Base-by-base conservation (phyloP, 441 rosid genomes). In the Macaranga tanarius region DNA sequence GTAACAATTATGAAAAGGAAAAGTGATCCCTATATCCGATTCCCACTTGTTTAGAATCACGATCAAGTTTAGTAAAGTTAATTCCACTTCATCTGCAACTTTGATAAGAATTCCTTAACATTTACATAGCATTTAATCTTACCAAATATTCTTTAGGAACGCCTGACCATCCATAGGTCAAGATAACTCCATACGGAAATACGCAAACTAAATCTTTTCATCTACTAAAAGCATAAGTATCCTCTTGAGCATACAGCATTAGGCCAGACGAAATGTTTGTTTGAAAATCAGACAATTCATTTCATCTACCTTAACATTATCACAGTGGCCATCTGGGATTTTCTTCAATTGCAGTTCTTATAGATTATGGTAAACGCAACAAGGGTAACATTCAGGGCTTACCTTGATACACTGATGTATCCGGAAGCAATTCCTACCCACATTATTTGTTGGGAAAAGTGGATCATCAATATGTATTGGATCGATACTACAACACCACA, bases 401-500 rank as follows among this genome's bases (percentile, higher is more conserved):
- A 89, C 99, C 96, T 95, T 95, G 74, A 92, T 95, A 78, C 99
- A 95, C 76, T 95, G 99, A 87, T 95, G 99, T 87, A 95, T 90
- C 19, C 99, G 90, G 68, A 95, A 95, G 84, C 99, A 95, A 82
- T 95, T 95, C 85, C 99, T 89, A 82, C 99, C 99, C 58, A 95
- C 93, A 77, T 95, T 93, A 81, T 95, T 95, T 76, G 88, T 83
- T 76, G 97, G 98, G 76, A 90, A 95, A 83, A 92, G 94, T 59
- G 98, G 99, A 79, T 95, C 98, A 62, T 95, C 99, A 22, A 93
- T 87, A 89, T 93, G 97, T 82, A 95, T 85, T 57, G 99, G 99
- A 86, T 95, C 98, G 65, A 95, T 93, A 81, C 98, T 95, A 69
- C 68, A 82, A 60, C 62, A 83, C 70, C 58, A 73, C 61, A 70